Conservation (phyloP, 305 asterid species). For the Fraxinus platypoda region DNA sequence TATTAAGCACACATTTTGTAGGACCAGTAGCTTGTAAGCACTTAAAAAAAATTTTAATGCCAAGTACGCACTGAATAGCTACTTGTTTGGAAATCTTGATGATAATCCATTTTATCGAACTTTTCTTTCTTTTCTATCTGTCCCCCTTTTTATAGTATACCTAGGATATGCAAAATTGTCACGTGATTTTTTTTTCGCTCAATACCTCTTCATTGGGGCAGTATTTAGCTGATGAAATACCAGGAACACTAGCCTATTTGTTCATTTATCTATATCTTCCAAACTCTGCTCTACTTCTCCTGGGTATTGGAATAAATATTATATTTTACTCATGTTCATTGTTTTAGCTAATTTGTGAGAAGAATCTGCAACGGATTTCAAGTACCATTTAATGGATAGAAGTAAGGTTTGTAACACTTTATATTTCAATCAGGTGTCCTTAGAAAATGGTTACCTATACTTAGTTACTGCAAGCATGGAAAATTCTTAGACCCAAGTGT, state of each 20-base stretch:
- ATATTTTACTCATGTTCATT: background rate
- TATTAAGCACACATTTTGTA: background rate
- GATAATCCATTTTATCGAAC: background rate
- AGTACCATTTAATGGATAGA: background rate
- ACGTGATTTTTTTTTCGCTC: background rate
- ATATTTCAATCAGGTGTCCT: background rate
- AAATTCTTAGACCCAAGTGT: background rate
- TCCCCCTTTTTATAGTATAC: background rate
- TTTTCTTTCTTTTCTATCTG: background rate
- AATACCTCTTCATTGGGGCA: background rate
- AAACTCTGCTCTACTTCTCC: slow-evolving; percentile 27
- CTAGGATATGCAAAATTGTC: background rate
- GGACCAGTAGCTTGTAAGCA: background rate
- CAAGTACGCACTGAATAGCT: background rate
- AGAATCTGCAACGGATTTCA: background rate
- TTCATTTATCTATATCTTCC: background rate
- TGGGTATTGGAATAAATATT: background rate
- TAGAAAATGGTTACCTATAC: background rate
- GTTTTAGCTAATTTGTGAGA: background rate
- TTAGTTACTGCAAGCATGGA: background rate
- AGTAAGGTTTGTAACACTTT: background rate
- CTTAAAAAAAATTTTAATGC: background rate
- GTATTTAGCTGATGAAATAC: background rate
- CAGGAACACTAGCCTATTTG: background rate
- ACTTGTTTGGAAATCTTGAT: background rate